Conservation (phyloP, 306 rosid species). For the Bauhinia variegata region DNA sequence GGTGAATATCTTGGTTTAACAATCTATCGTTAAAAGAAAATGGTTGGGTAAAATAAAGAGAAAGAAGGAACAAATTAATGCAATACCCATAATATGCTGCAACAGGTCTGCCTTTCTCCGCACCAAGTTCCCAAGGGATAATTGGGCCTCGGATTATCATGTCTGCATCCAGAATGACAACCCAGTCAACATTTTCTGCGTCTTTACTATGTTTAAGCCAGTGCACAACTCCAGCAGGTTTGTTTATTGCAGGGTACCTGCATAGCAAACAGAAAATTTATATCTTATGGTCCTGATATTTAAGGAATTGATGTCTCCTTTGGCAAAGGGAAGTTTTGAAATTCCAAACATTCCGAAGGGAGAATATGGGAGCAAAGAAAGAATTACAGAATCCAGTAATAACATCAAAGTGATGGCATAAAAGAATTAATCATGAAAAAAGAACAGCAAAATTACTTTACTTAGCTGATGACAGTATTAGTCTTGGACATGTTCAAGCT, state of each 20-base stretch:
- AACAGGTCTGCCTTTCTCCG: conserved; percentile 94
- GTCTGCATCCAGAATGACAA: conserved; percentile 95
- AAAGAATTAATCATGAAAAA: conserved; percentile 16
- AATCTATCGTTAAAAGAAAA: conserved; percentile 18
- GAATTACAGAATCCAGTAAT: background rate
- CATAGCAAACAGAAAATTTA: conserved; percentile 38
- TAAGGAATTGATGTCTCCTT: conserved; percentile 14
- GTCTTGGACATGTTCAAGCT: no score
- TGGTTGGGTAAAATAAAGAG: conserved; percentile 2
- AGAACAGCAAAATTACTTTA: conserved; percentile 24
- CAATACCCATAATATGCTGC: conserved; percentile 91
- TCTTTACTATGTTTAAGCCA: conserved; percentile 93
- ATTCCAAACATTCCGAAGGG: conserved; percentile 12
- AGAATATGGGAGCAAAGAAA: conserved; percentile 11
- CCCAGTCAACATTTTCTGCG: conserved; percentile 95
- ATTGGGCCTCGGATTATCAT: conserved; percentile 95
- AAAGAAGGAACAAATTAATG: conserved; percentile 15
- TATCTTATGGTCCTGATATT: background rate
- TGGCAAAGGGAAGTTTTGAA: conserved; percentile 4
- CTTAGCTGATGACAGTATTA: conserved; percentile 19
- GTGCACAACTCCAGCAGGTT: conserved; percentile 95
- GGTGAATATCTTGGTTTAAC: conserved; percentile 3
- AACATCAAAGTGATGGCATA: conserved; percentile 17
- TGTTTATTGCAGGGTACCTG: conserved; percentile 99
- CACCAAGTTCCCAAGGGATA: conserved; percentile 97